Conservation (phyloP, 495 filamentous ascomycete species). For the Podospora fimiseda region DNA sequence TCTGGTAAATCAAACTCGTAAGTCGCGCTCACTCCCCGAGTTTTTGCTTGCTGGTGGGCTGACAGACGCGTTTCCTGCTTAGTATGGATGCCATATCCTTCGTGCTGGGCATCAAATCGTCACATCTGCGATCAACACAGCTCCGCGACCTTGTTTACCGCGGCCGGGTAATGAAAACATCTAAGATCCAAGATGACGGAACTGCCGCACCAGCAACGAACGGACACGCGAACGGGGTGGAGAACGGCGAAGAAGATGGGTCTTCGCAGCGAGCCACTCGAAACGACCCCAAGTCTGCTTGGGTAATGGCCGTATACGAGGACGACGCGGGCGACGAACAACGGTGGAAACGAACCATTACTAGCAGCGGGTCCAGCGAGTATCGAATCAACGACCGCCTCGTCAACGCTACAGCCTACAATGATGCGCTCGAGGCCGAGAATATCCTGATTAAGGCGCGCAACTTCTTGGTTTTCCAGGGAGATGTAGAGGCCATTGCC, state of each 20-base stretch:
- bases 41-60: background rate
- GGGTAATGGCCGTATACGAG: conserved; percentile 99
- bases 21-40: conserved; percentile 28
- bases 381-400: conserved; percentile 92
- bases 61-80: conserved; percentile 3
- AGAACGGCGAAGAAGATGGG: conserved; percentile 50
- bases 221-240: conserved; percentile 48
- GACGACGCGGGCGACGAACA: conserved; percentile 95
- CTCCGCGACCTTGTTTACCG: conserved; percentile 94
- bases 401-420: conserved; percentile 88
- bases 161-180: conserved; percentile 84
- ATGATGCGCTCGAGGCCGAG: conserved; percentile 83
- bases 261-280: conserved; percentile 48
- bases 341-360: conserved; percentile 92
- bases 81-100: conserved; percentile 99
- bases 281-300: conserved; percentile 83
- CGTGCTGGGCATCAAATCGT: conserved; percentile 96
- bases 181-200: conserved; percentile 83
- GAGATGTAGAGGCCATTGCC: conserved; percentile 97
- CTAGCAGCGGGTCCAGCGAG: conserved; percentile 79
- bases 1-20: conserved; percentile 99
- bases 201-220: conserved; percentile 55
- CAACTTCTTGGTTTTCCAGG: conserved; percentile 97
- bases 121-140: conserved; percentile 90
- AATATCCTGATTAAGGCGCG: conserved; percentile 97